Percentiles rank a stretch among this genome's conserved stretches.
Conservation (phyloP, 2,329 filamentous ascomycete genomes). For the Scleromitrula shiraiana region DNA sequence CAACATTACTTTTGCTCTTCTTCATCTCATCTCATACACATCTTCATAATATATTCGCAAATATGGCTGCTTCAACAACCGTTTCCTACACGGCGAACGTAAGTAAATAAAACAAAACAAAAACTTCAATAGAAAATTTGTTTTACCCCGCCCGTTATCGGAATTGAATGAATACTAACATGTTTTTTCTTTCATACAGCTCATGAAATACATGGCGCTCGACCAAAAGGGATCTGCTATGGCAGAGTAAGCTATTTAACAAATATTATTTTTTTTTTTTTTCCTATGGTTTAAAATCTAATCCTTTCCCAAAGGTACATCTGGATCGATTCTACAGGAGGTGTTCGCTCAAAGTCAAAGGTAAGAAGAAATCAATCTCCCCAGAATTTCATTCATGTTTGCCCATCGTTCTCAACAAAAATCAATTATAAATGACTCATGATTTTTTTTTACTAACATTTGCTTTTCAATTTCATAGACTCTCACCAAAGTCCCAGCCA, state of each 20-base stretch:
- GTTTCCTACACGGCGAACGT: constrained; percentile 35
- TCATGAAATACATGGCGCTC: constrained; percentile 85
- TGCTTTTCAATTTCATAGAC: constrained; percentile 42
- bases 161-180: neutral
- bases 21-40: neutral
- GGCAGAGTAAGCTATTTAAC: constrained; percentile 85
- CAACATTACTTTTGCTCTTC: neutral
- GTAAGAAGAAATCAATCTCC: constrained; percentile 49
- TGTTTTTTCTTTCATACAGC: constrained; percentile 42
- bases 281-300: constrained; percentile 9
- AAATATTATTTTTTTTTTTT: constrained; percentile 10
- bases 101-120: constrained; percentile 22
- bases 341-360: constrained; percentile 89
- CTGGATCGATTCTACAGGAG: constrained; percentile 83
- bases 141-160: constrained; percentile 13
- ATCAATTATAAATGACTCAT: constrained; percentile 15
- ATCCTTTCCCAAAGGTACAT: constrained; percentile 49
- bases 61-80: constrained; percentile 27
- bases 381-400: neutral
- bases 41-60: constrained; percentile 15
- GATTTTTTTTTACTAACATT: no score
- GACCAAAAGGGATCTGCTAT: constrained; percentile 84
- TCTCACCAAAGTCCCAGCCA: constrained; percentile 47
- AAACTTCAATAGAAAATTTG: no score
- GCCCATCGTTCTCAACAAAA: constrained; percentile 7